Evolutionary conservation across 805 yeast species (phyloP), one percentile per base, ranked within the genome.

Genomic region (Torulaspora microellipsoides): DNA sequence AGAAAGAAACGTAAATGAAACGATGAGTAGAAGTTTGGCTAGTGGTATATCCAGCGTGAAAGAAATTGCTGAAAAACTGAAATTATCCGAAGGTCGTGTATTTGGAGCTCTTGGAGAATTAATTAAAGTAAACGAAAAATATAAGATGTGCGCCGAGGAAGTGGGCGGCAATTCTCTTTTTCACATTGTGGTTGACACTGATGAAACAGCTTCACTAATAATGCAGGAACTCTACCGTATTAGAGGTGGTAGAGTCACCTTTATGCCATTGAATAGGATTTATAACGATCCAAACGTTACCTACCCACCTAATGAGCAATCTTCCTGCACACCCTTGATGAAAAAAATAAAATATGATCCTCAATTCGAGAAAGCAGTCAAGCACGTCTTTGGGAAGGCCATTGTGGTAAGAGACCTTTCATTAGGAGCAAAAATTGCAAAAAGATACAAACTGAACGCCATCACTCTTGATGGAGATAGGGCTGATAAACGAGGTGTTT

Each of bases 401-500:
- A 77, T 90, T 33, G 90, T 93, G 1, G 82, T 90, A 41, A 74
- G 77, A 45, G 80, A 83, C 48, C 65, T 91, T 36, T 80, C 75
- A 37, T 71, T 73, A 27, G 95, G 95, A 3, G 71, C 81, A 2
- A 82, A 80, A 52, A 66, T 85, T 25, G 81, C 95, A 0, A 76
- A 76, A 36, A 64, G 68, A 8, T 76, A 71, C 59, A 76, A 77
- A 27, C 65, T 90, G 17, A 81, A 77, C 53, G 85, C 95, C 0
- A 84, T 93, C 12, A 93, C 99, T 0, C 67, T 91, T 13, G 95
- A 87, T 62, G 99, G 99, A 53, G 98, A 93, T 60, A 72, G 87
- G 51, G 87, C 87, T 38, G 95, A 87, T 54, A 80, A 78, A 36
- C 78, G 73, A 51, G 99, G 99, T 63, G 85, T 84, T 1, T 63